These are phyloP conservation scores for Tripidium arundinaceum DNA, from an alignment of 202 grass and related monocot species.

Conservation along the genomic window DNA sequence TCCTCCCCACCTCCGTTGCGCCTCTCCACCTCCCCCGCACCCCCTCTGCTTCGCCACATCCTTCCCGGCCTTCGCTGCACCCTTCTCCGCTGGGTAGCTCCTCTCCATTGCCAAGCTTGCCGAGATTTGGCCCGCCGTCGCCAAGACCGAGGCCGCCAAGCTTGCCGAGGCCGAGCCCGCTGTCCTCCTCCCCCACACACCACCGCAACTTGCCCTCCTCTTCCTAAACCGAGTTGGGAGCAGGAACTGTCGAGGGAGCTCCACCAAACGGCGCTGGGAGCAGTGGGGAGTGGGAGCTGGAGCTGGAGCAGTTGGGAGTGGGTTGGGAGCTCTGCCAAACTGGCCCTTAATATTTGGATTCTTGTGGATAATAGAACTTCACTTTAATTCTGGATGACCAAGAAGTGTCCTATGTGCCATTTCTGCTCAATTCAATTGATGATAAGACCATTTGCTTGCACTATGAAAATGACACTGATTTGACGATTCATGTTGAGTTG, in stretches of 20 bases:
- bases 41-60: neutral
- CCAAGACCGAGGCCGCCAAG: neutral
- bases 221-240: neutral
- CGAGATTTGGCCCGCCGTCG: neutral
- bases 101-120: neutral
- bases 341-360: neutral
- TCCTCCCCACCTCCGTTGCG: neutral
- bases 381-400: neutral
- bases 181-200: neutral
- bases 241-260: neutral
- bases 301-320: neutral
- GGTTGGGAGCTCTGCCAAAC: neutral
- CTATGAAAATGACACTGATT: neutral
- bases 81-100: neutral
- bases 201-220: neutral
- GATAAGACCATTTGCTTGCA: neutral
- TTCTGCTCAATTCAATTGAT: neutral
- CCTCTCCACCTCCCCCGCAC: too few relatives aligned
- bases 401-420: neutral
- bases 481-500: neutral
- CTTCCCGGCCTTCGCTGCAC: neutral
- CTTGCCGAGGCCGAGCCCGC: neutral
- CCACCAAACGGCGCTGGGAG: neutral
- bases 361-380: neutral
- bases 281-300: too few relatives aligned